Percentiles rank a stretch among this genome's conserved stretches.
Conservation (phyloP, 257 asterid species). For the Solanum chiquidenum region DNA sequence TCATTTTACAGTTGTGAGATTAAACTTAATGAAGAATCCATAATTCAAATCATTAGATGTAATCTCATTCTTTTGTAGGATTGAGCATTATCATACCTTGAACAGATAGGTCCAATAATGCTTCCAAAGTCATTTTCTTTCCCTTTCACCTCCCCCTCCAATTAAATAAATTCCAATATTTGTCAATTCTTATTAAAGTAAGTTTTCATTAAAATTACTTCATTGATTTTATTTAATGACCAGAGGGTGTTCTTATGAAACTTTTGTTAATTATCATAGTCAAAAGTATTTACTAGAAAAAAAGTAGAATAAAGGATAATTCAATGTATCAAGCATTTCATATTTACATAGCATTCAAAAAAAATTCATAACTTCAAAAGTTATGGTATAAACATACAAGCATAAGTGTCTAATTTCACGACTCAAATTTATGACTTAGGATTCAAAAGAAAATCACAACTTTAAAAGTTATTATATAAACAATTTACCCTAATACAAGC, state of each 20-base stretch:
- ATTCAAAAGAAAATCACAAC: neutral
- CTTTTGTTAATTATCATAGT: neutral
- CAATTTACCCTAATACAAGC: fast-evolving
- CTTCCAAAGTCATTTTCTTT: neutral
- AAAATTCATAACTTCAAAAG: neutral
- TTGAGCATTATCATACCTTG: neutral
- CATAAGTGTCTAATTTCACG: neutral
- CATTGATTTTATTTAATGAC: neutral
- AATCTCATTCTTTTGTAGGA: neutral
- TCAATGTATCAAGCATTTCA: neutral
- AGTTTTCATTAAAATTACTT: neutral
- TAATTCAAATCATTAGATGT: neutral
- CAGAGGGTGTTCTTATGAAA: neutral
- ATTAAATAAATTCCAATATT: neutral
- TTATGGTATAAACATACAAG: neutral
- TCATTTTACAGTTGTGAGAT: neutral
- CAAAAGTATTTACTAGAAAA: neutral
- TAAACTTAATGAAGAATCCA: neutral
- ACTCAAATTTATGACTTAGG: too few species aligned
- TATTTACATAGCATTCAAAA: neutral
- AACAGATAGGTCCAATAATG: neutral
- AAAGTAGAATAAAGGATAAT: neutral
- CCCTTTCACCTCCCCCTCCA: neutral
- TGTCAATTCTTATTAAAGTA: neutral
- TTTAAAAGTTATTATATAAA: neutral